phyloP scores from a whole-genome alignment of 2,329 filamentous ascomycete species.

The Hypoxylon sp. region DNA sequence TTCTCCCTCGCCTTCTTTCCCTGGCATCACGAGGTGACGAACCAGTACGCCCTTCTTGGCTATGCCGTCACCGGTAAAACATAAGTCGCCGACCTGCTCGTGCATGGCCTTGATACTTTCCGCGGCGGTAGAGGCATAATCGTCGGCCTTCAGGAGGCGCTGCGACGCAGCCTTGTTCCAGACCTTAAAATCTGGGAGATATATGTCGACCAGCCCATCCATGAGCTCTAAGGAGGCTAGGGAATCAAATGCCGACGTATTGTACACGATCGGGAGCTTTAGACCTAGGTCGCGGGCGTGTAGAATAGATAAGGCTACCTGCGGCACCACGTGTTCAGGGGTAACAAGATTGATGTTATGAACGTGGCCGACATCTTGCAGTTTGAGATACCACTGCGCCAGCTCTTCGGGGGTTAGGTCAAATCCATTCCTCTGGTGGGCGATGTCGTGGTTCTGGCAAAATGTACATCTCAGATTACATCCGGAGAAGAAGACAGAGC shows the following conservation, averaged over 20 bases:
- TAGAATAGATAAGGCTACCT: conserved; percentile 79
- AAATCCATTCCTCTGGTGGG: conserved; percentile 82
- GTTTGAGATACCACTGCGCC: conserved; percentile 82
- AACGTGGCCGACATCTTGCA: conserved; percentile 80
- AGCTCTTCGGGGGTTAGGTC: conserved; percentile 81
- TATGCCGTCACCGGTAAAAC: conserved; percentile 81
- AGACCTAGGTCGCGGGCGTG: conserved; percentile 75
- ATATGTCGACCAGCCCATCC: conserved; percentile 83
- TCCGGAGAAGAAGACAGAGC: conserved; percentile 82
- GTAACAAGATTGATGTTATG: conserved; percentile 92
- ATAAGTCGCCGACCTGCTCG: conserved; percentile 80
- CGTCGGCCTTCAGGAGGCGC: conserved; percentile 78
- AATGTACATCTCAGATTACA: conserved; percentile 77
- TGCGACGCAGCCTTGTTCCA: conserved; percentile 73
- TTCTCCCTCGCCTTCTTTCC: conserved; percentile 74
- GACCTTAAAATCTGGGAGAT: conserved; percentile 88
- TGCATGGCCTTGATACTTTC: conserved; percentile 85
- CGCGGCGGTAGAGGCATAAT: conserved; percentile 75
- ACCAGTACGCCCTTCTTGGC: conserved; percentile 80
- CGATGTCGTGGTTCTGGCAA: conserved; percentile 85
- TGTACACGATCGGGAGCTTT: conserved; percentile 80
- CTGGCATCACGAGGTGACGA: conserved; percentile 85
- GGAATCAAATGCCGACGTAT: conserved; percentile 83
- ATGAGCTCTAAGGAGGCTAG: conserved; percentile 74
- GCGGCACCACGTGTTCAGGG: conserved; percentile 85